phyloP scores from a whole-genome alignment of 1,284 basidiomycete species.

The Porogramme epimiltina region DNA sequence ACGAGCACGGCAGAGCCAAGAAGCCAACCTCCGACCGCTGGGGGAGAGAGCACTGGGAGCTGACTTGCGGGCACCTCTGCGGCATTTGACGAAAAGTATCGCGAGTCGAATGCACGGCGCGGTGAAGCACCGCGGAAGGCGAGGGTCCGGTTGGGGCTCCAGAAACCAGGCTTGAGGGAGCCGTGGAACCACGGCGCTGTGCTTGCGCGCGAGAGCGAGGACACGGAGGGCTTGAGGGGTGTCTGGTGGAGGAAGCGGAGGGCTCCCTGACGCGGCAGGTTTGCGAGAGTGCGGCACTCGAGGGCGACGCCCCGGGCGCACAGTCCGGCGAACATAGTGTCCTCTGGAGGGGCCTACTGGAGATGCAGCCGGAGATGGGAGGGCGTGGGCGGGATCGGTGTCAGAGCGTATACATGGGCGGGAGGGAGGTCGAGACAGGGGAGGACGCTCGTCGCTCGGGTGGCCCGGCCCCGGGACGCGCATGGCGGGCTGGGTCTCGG shows the following conservation, averaged over 20 bases:
- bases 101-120: conserved; percentile 32
- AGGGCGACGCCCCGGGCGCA: conserved; percentile 24
- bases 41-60: conserved; percentile 68
- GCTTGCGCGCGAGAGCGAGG: not conserved
- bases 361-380: not conserved
- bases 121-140: conserved; percentile 13
- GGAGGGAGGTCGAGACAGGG: conserved; percentile 6
- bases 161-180: conserved; percentile 3
- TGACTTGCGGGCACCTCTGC: conserved; percentile 30
- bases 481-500: too few species aligned
- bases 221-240: conserved; percentile 1
- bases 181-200: conserved; percentile 1
- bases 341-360: not conserved
- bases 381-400: too few species aligned
- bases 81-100: conserved; percentile 45
- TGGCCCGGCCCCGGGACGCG: too few species aligned
- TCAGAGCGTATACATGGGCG: not conserved
- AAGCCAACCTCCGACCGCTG: conserved; percentile 82
- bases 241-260: conserved; percentile 24
- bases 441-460: conserved; percentile 7
- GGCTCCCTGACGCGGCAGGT: conserved; percentile 15
- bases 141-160: conserved; percentile 16
- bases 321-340: conserved; percentile 17
- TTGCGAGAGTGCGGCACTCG: conserved; percentile 19
- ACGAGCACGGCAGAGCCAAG: conserved; percentile 84